phyloP scores from a whole-genome alignment of 2,329 filamentous ascomycete genomes.

The Hypocreales sp. region DNA sequence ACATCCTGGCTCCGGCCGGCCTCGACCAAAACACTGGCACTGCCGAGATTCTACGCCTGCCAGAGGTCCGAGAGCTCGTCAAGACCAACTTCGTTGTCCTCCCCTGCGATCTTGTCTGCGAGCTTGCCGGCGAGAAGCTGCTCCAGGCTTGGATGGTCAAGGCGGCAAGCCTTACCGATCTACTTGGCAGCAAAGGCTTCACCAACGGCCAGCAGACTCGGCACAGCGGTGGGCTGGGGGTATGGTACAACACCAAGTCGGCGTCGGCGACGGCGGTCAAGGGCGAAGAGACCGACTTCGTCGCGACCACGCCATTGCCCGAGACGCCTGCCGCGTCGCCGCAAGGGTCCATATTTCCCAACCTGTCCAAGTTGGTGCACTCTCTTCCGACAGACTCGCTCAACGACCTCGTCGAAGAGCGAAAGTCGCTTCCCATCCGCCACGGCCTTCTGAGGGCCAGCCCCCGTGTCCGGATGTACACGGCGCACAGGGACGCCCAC shows the following conservation, averaged over 20 bases:
- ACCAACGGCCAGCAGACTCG: constrained; percentile 20
- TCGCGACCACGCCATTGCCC: constrained; percentile 59
- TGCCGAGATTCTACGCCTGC: constrained; percentile 71
- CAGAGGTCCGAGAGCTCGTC: constrained; percentile 65
- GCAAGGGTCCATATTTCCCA: constrained; percentile 47
- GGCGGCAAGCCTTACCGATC: constrained; percentile 51
- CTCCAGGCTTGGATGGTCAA: constrained; percentile 88
- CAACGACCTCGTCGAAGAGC: constrained; percentile 66
- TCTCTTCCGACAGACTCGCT: constrained; percentile 80
- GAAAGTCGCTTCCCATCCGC: constrained; percentile 57
- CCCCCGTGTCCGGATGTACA: constrained; percentile 64
- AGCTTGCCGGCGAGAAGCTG: constrained; percentile 68
- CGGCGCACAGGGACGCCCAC: constrained; percentile 76
- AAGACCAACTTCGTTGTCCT: constrained; percentile 79
- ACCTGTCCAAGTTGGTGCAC: constrained; percentile 67
- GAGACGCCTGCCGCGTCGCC: constrained; percentile 26
- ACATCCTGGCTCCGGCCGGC: constrained; percentile 59
- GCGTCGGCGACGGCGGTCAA: constrained; percentile 61
- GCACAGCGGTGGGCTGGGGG: constrained; percentile 64
- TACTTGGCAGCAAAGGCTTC: constrained; percentile 31
- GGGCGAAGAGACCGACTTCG: constrained; percentile 84
- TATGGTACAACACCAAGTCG: constrained; percentile 79
- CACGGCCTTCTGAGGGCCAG: constrained; percentile 63
- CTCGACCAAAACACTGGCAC: constrained; percentile 78
- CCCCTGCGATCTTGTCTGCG: constrained; percentile 87